A percentile compares a stretch with the other conserved stretches of the same genome.
These are phyloP conservation scores for Triticum turgidum DNA, from an alignment of 176 grass and related monocot species.

Conservation along the genomic window DNA sequence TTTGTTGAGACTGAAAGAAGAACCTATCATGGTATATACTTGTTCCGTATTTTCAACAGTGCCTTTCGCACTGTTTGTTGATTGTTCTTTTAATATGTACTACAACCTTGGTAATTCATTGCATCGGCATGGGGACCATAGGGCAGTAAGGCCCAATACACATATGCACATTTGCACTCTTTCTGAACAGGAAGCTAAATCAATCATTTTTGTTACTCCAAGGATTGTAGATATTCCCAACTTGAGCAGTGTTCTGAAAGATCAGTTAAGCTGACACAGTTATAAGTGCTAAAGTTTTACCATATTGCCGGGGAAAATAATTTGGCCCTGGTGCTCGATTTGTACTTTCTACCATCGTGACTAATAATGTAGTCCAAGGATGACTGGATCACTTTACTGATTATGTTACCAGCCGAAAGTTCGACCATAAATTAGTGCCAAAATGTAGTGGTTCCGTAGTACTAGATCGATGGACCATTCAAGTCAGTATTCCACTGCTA, in stretches of 20 bases:
- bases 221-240: neutral
- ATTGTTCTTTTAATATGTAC: too few species aligned
- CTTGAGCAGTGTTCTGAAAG: neutral
- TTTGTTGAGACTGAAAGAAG: too few species aligned
- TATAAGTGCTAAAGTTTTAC: neutral
- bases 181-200: neutral
- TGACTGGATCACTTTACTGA: neutral
- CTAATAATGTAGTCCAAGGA: neutral
- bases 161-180: neutral
- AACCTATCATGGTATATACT: too few species aligned
- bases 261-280: neutral
- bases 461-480: neutral
- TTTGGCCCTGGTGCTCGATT: neutral
- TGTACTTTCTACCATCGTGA: neutral
- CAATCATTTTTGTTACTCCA: constrained; percentile 5
- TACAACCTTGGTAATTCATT: neutral
- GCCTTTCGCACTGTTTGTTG: too few species aligned
- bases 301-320: neutral
- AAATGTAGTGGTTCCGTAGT: neutral
- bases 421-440: neutral
- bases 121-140: neutral
- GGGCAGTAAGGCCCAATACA: neutral
- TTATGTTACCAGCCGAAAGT: neutral
- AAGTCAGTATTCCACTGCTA: neutral
- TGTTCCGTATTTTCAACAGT: too few species aligned